phyloP scores from a whole-genome alignment of 805 yeast genomes.

The Candida suzukii region DNA sequence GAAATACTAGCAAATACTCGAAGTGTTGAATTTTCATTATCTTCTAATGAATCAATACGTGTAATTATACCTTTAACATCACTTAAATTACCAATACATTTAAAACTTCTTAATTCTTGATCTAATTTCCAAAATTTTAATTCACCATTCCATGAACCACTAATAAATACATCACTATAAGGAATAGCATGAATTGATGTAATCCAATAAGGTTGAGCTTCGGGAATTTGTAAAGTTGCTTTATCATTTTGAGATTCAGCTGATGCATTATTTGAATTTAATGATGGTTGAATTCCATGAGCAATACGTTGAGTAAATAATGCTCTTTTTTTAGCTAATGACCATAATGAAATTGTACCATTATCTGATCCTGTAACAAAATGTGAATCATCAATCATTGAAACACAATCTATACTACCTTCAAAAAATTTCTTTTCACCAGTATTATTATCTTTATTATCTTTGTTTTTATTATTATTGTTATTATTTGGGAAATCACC shows the following conservation, averaged over 20 bases:
- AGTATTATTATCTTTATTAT: constrained; percentile 20
- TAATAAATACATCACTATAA: constrained; percentile 71
- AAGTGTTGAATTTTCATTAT: constrained; percentile 42
- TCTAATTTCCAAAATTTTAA: constrained; percentile 73
- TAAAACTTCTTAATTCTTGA: constrained; percentile 57
- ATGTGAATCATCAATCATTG: constrained; percentile 87
- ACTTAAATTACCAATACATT: constrained; percentile 44
- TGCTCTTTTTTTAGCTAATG: constrained; percentile 85
- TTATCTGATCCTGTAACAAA: constrained; percentile 95
- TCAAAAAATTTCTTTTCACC: constrained; percentile 47
- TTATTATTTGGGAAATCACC: constrained; percentile 50
- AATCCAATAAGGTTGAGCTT: constrained; percentile 76
- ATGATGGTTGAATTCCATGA: constrained; percentile 57
- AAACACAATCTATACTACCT: constrained; percentile 85
- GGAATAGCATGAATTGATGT: constrained; percentile 80
- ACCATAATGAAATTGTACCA: constrained; percentile 88
- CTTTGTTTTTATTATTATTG: constrained; percentile 20
- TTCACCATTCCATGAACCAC: constrained; percentile 85
- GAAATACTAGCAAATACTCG: constrained; percentile 62
- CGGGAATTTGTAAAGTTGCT: constrained; percentile 51
- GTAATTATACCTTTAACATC: constrained; percentile 68
- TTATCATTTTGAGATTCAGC: constrained; percentile 34
- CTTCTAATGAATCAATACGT: constrained; percentile 48
- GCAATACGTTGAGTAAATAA: constrained; percentile 58
- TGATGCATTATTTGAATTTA: constrained; percentile 44